phyloP scores from a whole-genome alignment of 352 stramenopile species.

The Peronospora belbahrii region DNA sequence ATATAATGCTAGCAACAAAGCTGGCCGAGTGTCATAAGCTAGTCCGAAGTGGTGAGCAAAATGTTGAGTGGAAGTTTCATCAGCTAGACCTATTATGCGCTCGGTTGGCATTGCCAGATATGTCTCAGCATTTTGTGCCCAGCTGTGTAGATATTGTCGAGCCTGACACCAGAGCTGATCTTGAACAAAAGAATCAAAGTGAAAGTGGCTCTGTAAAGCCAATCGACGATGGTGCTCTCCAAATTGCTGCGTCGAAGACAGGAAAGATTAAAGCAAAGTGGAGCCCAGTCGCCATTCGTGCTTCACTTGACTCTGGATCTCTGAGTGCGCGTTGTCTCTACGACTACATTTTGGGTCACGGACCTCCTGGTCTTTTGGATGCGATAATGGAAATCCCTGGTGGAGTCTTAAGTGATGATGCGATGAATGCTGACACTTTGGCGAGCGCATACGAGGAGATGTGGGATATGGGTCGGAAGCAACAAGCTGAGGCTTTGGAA shows the following conservation, averaged over 20 bases:
- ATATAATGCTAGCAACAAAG: slow-evolving; percentile 47
- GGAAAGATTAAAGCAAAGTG: slow-evolving; percentile 61
- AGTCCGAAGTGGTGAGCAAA: slow-evolving; percentile 19
- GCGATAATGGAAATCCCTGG: slow-evolving; percentile 24
- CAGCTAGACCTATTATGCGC: slow-evolving; percentile 79
- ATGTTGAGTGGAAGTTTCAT: slow-evolving; percentile 46
- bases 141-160: slow-evolving; percentile 55
- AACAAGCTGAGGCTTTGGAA: slow-evolving; percentile 63
- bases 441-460: slow-evolving; percentile 62
- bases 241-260: slow-evolving; percentile 51
- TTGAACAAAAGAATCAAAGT: slow-evolving; percentile 18
- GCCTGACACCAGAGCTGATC: slow-evolving; percentile 24
- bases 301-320: slow-evolving; percentile 51
- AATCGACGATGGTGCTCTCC: slow-evolving; percentile 62
- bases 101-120: slow-evolving; percentile 61
- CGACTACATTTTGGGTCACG: slow-evolving; percentile 58
- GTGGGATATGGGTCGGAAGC: slow-evolving; percentile 47
- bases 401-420: slow-evolving; percentile 30
- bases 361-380: slow-evolving; percentile 50
- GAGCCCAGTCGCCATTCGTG: slow-evolving; percentile 40
- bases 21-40: slow-evolving; percentile 51
- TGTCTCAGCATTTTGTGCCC: slow-evolving; percentile 72
- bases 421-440: slow-evolving; percentile 40
- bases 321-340: slow-evolving; percentile 59
- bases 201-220: slow-evolving; percentile 25